Conservation (phyloP, 1,139 yeast genomes). For the Pichia kudriavzevii region DNA sequence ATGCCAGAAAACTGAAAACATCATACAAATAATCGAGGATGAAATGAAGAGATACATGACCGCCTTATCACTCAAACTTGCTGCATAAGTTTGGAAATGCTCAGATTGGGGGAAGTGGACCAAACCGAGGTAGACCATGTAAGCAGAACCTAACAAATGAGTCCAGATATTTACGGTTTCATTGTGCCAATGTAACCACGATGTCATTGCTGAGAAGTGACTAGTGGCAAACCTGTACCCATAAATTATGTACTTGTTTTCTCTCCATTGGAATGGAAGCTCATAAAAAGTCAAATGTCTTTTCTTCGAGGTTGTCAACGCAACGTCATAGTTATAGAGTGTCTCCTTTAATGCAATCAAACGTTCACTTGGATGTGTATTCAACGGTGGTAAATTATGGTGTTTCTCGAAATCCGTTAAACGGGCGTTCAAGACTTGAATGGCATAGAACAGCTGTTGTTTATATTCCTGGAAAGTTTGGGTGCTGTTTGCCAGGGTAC, state of each 20-base stretch:
- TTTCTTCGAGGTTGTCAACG: slow-evolving; percentile 46
- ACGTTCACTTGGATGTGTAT: slow-evolving; percentile 32
- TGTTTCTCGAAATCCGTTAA: slow-evolving; percentile 23
- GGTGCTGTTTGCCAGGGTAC: not conserved
- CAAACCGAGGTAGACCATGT: slow-evolving; percentile 49
- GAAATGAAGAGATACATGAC: slow-evolving; percentile 57
- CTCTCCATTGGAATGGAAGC: slow-evolving; percentile 88
- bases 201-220: slow-evolving; percentile 50
- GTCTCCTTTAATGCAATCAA: slow-evolving; percentile 33
- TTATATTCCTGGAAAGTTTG: not conserved
- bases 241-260: slow-evolving; percentile 72
- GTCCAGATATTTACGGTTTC: slow-evolving; percentile 95
- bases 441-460: slow-evolving; percentile 7
- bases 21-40: slow-evolving; percentile 70
- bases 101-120: slow-evolving; percentile 55
- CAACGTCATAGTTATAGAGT: slow-evolving; percentile 54
- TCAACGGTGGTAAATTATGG: slow-evolving; percentile 13
- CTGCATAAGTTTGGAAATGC: slow-evolving; percentile 33
- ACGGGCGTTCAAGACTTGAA: slow-evolving; percentile 12
- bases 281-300: slow-evolving; percentile 74
- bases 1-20: slow-evolving; percentile 85
- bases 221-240: slow-evolving; percentile 80
- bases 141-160: slow-evolving; percentile 63
- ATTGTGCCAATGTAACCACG: slow-evolving; percentile 66
- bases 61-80: slow-evolving; percentile 39